Base-by-base conservation (phyloP, 1,284 basidiomycete genomes). In the Chalciporus sp. region DNA sequence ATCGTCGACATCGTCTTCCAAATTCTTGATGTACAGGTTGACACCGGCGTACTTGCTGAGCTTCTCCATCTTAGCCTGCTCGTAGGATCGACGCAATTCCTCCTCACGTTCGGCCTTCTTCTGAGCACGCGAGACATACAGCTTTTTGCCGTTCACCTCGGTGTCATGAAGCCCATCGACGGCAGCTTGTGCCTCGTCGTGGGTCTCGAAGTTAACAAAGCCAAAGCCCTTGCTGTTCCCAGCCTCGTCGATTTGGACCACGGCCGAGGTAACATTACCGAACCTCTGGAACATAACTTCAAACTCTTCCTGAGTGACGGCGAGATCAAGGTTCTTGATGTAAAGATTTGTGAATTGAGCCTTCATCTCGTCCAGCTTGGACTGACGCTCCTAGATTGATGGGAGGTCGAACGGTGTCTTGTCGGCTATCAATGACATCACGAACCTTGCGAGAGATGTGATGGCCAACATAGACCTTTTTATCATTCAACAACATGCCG, bases 21-120 rank as follows among this genome's bases (percentile, higher is more conserved):
- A 79, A 81, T 99, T 99, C 86, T 99, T 99, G 85, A 99, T 90
- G 82, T 99, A 99, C 53, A 99, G 82, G 81, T 99, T 99, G 74
- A 98, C 95, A 59, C 97, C 97, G 69, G 98, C 95, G 72, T 94
- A 98, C 80, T 99, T 98, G 85, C 90, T 92, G 66, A 97, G 77
- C 76, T 96, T 96, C 84, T 99, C 97, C 83, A 95, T 87, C 79
- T 96, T 95, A 57, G 92, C 94, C 74, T 88, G 88, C 80, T 98
- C 96, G 77, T 98, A 98, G 10, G 91, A 90, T 71, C 85, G 85
- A 71, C 94, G 91, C 53, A 99, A 79, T 77, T 99, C 97, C 69
- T 97, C 94, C 78, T 98, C 95, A 56, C 97, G 94, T 80, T 99
- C 97, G 47, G 89, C 83, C 81, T 98, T 97, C 86, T 98, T 99